Evolutionary conservation across 2,329 filamentous ascomycete species (phyloP), one percentile per base, ranked within the genome.

Genomic region (Cytospora leucostoma): DNA sequence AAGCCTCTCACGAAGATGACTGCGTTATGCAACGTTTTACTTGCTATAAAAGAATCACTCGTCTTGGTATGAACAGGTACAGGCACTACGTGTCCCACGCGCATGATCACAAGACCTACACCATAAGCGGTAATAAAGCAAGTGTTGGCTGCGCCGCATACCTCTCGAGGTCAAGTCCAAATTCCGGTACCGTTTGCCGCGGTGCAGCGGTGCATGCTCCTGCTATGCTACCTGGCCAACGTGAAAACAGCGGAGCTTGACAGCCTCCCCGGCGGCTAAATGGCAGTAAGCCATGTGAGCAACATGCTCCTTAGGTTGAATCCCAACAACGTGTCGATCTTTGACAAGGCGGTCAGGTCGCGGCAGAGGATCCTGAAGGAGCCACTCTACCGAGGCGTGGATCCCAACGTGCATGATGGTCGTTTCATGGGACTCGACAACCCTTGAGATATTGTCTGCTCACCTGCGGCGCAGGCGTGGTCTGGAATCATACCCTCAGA

Each of bases 381-480:
- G 61, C 53, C n/a, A 35, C 21, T 11, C 47, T 51, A 56, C n/a
- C 57, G 54, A 33, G 15, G 57, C 35, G 40, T 53, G 52, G 34
- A 47, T 27, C 17, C 61, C 61, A 65, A 63, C 64, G 12, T 61
- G 57, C 64, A 61, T 53, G 19, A 51, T 19, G 32, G 47, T 27
- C 19, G 56, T 59, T 53, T 54, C 56, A 55, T 59, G 40, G 37
- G 57, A 49, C 53, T 38, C 6, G 62, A 56, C 27, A 27, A 27
- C 27, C 27, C 27, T 27, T 27, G 27, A 27, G 27, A 27, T 2
- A 27, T 33, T 44, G 17, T 12, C 47, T 50, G 51, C 62, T 49
- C 33, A 33, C 19, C 38, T 61, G 59, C 52, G 59, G 59, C 59
- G 59, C 59, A 61, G 59, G 51, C 59, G 35, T 34, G 49, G 40